These are phyloP conservation scores for Boechera retrofracta DNA, from an alignment of 345 rosid genomes.

Conservation along the genomic window DNA sequence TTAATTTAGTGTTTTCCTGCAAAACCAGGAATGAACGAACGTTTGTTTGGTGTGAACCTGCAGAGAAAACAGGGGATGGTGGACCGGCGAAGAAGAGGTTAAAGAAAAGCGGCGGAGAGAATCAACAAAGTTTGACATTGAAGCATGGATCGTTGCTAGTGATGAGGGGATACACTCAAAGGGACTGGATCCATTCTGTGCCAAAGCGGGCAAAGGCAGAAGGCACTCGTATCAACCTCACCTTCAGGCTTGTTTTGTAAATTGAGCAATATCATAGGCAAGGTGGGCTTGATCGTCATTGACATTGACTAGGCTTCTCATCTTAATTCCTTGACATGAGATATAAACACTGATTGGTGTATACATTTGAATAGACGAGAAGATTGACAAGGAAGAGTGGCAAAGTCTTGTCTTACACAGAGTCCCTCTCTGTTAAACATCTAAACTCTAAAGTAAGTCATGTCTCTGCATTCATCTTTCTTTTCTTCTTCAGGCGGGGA, in stretches of 20 bases:
- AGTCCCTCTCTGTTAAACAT: conserved; percentile 28
- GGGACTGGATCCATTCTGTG: conserved; percentile 91
- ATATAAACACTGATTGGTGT: neutral
- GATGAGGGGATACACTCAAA: conserved; percentile 87
- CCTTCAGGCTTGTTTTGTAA: conserved; percentile 58
- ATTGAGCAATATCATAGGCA: neutral
- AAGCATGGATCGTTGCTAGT: conserved; percentile 86
- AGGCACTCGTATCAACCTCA: conserved; percentile 74
- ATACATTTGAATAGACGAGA: conserved; percentile 73
- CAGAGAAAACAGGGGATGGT: conserved; percentile 48
- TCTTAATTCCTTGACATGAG: neutral
- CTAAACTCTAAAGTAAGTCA: too few relatives aligned
- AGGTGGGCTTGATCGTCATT: neutral
- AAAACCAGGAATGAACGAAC: neutral
- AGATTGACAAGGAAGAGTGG: conserved; percentile 83
- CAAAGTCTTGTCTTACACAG: conserved; percentile 55
- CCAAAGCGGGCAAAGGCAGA: conserved; percentile 70
- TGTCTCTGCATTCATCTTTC: neutral
- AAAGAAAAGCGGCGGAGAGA: conserved; percentile 47
- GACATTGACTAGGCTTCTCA: neutral
- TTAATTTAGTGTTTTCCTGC: neutral
- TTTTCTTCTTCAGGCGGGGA: neutral
- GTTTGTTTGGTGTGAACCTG: conserved; percentile 14
- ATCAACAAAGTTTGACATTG: conserved; percentile 61
- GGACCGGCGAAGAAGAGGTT: conserved; percentile 63